Evolutionary conservation across 495 filamentous ascomycete genomes (phyloP).

Genomic region (Astrothelium macrocarpum): DNA sequence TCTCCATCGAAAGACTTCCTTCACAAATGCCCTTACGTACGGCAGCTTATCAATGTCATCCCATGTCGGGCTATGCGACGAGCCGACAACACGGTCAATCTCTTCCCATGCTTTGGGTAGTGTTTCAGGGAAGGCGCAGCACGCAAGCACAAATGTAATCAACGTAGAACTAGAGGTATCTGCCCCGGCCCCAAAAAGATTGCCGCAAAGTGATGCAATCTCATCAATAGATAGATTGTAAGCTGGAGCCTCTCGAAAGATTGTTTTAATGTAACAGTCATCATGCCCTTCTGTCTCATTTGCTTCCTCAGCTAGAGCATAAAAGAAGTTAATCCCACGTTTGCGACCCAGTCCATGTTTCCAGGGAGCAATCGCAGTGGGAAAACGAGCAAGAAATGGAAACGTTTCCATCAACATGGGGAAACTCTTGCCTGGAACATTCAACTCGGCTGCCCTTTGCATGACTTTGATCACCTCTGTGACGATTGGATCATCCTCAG

Average conservation of each 20-base stretch:
- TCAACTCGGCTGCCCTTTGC: constrained; percentile 49
- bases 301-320: constrained; percentile 36
- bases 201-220: constrained; percentile 31
- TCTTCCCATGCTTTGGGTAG: constrained; percentile 28
- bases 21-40: constrained; percentile 29
- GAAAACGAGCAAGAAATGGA: constrained; percentile 45
- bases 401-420: constrained; percentile 43
- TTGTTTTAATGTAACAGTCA: constrained; percentile 33
- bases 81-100: constrained; percentile 28
- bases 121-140: constrained; percentile 28
- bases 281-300: constrained; percentile 24
- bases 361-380: constrained; percentile 49
- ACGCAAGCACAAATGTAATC: constrained; percentile 29
- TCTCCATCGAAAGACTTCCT: constrained; percentile 32
- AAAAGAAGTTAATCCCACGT: constrained; percentile 35
- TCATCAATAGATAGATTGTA: constrained; percentile 32
- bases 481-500: constrained; percentile 38
- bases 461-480: constrained; percentile 47
- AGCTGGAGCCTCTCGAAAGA: constrained; percentile 34
- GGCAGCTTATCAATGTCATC: constrained; percentile 25
- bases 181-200: constrained; percentile 54
- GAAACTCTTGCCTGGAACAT: constrained; percentile 50
- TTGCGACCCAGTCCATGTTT: constrained; percentile 37
- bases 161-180: constrained; percentile 42
- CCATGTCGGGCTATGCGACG: constrained; percentile 25